Evolutionary conservation across 331 rosid species (phyloP), one percentile per base, ranked within the genome.

Genomic region (Prunus yedoensis): DNA sequence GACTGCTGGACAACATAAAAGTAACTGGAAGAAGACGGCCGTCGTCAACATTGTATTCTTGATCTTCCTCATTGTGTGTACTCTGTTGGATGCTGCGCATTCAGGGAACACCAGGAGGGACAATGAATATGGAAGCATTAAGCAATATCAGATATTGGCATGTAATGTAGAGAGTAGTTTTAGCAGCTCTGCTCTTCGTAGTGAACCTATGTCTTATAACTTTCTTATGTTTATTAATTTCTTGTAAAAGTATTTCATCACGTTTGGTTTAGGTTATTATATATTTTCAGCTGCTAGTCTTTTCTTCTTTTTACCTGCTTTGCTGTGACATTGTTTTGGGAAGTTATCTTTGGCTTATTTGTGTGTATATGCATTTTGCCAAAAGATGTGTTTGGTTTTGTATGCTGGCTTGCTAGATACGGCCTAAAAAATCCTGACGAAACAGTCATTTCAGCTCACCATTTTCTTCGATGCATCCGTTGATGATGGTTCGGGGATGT

Each of bases 51-150:
- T 95, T n/a, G 61, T 90, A 23, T 82, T 90, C 91, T 85, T 95
- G 3, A 28, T 95, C 74, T 71, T 95, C 84, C 97, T 95, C 16
- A 66, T 95, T 18, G 70, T 32, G 96, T 95, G 4, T 95, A 90
- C 76, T 84, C 96, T 2, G 59, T 90, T 23, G 97, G 97, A 8
- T 95, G 97, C 77, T 92, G 97, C 20, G 99, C 97, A 8, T 95
- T 92, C 87, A 88, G n/a, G 97, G 83, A 90, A 95, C 84, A 92
- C 66, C 73, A 79, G 97, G 83, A 78, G 52, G 67, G 97, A 94
- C 72, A 69, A 80, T 51, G 58, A 68, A 46, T 83, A 85, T 91
- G 87, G 87, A 92, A 85, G 74, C 53, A 84, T 71, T 74, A 28
- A 27, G 66, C 49, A 35, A 71, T 17, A 28, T 47, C 20, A 8